Evolutionary conservation across 306 rosid species (phyloP), one percentile per base, ranked within the genome.

Genomic region (Castanospermum australe): DNA sequence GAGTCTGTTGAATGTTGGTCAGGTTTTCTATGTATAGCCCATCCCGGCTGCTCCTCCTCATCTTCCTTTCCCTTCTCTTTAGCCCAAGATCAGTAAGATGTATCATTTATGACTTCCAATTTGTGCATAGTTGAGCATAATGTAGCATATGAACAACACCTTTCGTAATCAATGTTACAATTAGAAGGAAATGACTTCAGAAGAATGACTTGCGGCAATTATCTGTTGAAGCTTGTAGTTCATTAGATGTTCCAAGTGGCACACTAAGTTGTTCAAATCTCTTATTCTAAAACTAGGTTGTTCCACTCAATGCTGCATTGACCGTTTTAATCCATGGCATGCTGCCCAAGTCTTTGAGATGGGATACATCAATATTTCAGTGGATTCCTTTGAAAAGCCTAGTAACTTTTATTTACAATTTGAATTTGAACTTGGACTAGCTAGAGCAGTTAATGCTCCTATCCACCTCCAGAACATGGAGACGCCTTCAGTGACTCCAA

Each of bases 1-100:
- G 92, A 86, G 94, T 79, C 90, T 95, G 59, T 80, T 95, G 71
- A 93, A 95, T 66, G 99, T 95, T 76, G 99, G 99, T 7, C 99
- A 91, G 78, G 71, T 93, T 81, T 91, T 91, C 73, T 95, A 88
- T 77, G 96, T 95, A 70, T 95, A 89, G 85, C 52, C 51, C 51
- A 8, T 5, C 2, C 35, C 4, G 5, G 2, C 21, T 17, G 8
- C 44, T 14, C 50, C 30, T 10, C 25, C 39, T 7, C 60, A 11
- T 9, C 50, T 5, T 13, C 28, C 44, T 8, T 20, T 75, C 18
- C 2, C 10, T 59, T 70, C 12, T 44, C 6, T 71, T 32, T 14
- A 48, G 33, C 55, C 48, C 50, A 11, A 36, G 25, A 54, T 35
- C 59, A 61, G 62, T 82, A 44, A 55, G 24, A 24, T 81, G 70